phyloP scores from a whole-genome alignment of 192 early-diverging fungal genomes.

The Entomortierella lignicola region DNA sequence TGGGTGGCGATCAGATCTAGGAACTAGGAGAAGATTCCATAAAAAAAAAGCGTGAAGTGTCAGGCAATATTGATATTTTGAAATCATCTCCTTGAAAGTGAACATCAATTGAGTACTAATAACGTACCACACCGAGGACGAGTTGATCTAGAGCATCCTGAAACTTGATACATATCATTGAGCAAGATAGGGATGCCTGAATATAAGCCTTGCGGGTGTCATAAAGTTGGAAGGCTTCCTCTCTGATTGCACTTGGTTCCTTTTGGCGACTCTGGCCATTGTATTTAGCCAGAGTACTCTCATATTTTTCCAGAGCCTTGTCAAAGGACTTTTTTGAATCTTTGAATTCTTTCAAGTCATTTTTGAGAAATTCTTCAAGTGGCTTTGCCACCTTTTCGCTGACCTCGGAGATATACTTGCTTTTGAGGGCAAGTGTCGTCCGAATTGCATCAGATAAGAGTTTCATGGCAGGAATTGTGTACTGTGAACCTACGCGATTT shows the following conservation, averaged over 20 bases:
- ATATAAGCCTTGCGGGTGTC: slow-evolving; percentile 75
- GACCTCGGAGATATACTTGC: slow-evolving; percentile 67
- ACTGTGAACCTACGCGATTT: slow-evolving; percentile 37
- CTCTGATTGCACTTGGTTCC: slow-evolving; percentile 72
- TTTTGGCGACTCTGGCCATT: slow-evolving; percentile 68
- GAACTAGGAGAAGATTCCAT: slow-evolving; percentile 40
- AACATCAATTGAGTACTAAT: too few species aligned
- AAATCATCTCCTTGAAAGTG: too few species aligned
- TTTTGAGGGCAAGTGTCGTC: slow-evolving; percentile 58
- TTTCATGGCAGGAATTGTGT: slow-evolving; percentile 57
- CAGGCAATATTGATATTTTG: too few species aligned
- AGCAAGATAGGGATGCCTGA: slow-evolving; percentile 63
- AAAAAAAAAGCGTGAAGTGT: too few species aligned
- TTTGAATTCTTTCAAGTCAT: slow-evolving; percentile 74
- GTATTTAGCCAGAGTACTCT: slow-evolving; percentile 71
- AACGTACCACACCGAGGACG: slow-evolving; percentile 60
- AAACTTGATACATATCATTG: slow-evolving; percentile 66
- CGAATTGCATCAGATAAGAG: slow-evolving; percentile 59
- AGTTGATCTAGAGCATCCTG: slow-evolving; percentile 63
- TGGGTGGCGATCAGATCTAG: slow-evolving; percentile 51
- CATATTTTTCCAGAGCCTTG: slow-evolving; percentile 66
- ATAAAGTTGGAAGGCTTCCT: slow-evolving; percentile 77
- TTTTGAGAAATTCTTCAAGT: slow-evolving; percentile 65
- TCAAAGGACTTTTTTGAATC: slow-evolving; percentile 59
- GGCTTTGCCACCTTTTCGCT: slow-evolving; percentile 70